Evolutionary conservation across 768 basidiomycete genomes (phyloP).

Genomic region (Zangia roseola): DNA sequence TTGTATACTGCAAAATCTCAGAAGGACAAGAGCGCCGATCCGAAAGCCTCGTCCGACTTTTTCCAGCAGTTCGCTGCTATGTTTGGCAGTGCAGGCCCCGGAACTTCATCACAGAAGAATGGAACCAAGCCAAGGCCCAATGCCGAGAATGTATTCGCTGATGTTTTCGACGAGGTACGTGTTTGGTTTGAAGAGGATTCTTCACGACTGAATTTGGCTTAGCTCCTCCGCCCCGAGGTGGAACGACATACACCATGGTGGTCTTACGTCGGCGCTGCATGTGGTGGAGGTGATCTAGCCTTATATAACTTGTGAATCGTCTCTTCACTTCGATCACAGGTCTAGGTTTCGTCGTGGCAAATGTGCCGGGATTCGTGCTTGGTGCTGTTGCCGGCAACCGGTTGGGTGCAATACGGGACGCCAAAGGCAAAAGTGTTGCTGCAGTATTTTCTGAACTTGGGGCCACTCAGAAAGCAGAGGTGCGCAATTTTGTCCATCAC

Average conservation of each 20-base stretch:
- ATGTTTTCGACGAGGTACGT: constrained; percentile 87
- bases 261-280: constrained; percentile 68
- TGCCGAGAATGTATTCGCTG: constrained; percentile 79
- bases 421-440: constrained; percentile 92
- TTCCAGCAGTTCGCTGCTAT: constrained; percentile 73
- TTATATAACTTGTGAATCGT: constrained; percentile 3
- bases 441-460: constrained; percentile 80
- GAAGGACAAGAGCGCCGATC: constrained; percentile 56
- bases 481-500: constrained; percentile 32
- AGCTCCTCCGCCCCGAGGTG: constrained; percentile 80
- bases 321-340: constrained; percentile 39
- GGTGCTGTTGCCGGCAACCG: constrained; percentile 88
- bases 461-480: constrained; percentile 84
- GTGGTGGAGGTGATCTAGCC: constrained; percentile 53
- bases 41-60: constrained; percentile 69
- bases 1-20: constrained; percentile 56
- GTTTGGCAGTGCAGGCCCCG: constrained; percentile 49
- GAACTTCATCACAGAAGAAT: constrained; percentile 29
- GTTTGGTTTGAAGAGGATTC: not conserved
- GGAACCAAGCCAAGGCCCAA: constrained; percentile 55
- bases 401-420: constrained; percentile 89
- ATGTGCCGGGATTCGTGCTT: constrained; percentile 81
- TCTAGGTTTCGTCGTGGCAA: constrained; percentile 53
- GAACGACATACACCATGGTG: constrained; percentile 69
- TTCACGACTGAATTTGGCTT: constrained; percentile 24